phyloP scores from a whole-genome alignment of 2,329 filamentous ascomycete species.

The Graphiopsis chlorocephala region DNA sequence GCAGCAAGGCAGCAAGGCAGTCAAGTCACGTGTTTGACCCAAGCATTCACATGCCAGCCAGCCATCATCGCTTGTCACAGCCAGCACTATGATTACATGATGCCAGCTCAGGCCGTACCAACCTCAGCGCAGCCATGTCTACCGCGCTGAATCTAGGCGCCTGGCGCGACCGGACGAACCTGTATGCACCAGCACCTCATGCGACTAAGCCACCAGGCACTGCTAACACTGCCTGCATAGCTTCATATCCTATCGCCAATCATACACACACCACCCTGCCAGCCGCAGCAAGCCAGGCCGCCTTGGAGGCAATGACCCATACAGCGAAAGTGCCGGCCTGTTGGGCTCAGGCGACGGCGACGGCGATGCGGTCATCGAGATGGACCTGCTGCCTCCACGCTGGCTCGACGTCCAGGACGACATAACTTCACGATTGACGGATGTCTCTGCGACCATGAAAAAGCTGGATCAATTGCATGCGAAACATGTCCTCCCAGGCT shows the following conservation, averaged over 20 bases:
- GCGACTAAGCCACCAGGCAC: constrained; percentile 1
- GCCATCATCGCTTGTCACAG: neutral
- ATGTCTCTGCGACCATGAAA: constrained; percentile 78
- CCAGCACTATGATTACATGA: constrained; percentile 9
- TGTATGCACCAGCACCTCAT: constrained; percentile 59
- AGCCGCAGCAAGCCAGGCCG: constrained; percentile 56
- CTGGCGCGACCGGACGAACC: constrained; percentile 98
- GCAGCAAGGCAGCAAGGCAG: neutral
- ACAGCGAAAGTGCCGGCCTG: constrained; percentile 71
- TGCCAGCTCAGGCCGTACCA: constrained; percentile 5
- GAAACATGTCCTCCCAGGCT: constrained; percentile 93
- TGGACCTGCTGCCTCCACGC: constrained; percentile 91
- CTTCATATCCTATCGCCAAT: constrained; percentile 98
- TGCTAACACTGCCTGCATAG: constrained; percentile 46
- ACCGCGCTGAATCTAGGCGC: constrained; percentile 43
- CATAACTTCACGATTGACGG: constrained; percentile 75
- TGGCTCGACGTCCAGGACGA: constrained; percentile 97
- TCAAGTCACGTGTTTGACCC: neutral
- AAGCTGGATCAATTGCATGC: constrained; percentile 89
- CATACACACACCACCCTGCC: constrained; percentile 85
- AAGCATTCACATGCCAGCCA: neutral
- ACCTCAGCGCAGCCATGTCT: constrained; percentile 18
- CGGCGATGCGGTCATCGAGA: constrained; percentile 94
- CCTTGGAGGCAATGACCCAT: constrained; percentile 44
- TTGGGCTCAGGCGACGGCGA: constrained; percentile 75